Conservation (phyloP, 208 protist genomes). For the Trypanosoma congolense region DNA sequence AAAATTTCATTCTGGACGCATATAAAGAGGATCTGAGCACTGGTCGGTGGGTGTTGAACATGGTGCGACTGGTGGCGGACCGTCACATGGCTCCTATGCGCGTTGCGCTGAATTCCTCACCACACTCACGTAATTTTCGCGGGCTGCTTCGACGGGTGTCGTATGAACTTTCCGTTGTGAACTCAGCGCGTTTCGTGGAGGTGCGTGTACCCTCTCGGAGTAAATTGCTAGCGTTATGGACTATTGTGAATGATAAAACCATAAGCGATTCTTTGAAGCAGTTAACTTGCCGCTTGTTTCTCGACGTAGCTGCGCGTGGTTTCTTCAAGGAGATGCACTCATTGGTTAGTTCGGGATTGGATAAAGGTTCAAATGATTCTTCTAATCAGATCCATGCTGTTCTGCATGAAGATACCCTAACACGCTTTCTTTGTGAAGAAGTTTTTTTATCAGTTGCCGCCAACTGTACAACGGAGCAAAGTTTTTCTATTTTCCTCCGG, state of each 20-base stretch:
- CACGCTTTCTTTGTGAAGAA: slow-evolving; percentile 34
- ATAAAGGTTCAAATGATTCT: not conserved
- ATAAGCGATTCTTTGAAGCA: slow-evolving; percentile 29
- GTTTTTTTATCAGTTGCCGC: slow-evolving; percentile 52
- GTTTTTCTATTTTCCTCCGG: slow-evolving; percentile 26
- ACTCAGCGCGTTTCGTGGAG: slow-evolving; percentile 13
- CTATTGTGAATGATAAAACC: slow-evolving; percentile 24
- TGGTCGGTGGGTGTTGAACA: slow-evolving; percentile 35
- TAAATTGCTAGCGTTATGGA: slow-evolving; percentile 59
- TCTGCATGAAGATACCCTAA: not conserved
- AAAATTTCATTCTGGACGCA: slow-evolving; percentile 28
- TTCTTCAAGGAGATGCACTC: not conserved
- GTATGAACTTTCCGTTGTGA: not conserved
- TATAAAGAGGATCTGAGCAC: slow-evolving; percentile 20
- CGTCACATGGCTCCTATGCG: slow-evolving; percentile 10
- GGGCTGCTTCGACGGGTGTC: slow-evolving; percentile 6
- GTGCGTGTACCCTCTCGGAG: slow-evolving; percentile 36
- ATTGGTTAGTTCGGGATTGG: slow-evolving; percentile 2
- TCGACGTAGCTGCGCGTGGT: slow-evolving; percentile 20
- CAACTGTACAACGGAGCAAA: slow-evolving; percentile 45
- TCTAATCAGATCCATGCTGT: not conserved
- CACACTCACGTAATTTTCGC: not conserved
- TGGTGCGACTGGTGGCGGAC: slow-evolving; percentile 28
- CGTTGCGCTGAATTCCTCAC: slow-evolving; percentile 8
- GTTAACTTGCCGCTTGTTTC: slow-evolving; percentile 35